Conservation (phyloP, 2,329 filamentous ascomycete genomes). For the Ophiostoma ulmi region DNA sequence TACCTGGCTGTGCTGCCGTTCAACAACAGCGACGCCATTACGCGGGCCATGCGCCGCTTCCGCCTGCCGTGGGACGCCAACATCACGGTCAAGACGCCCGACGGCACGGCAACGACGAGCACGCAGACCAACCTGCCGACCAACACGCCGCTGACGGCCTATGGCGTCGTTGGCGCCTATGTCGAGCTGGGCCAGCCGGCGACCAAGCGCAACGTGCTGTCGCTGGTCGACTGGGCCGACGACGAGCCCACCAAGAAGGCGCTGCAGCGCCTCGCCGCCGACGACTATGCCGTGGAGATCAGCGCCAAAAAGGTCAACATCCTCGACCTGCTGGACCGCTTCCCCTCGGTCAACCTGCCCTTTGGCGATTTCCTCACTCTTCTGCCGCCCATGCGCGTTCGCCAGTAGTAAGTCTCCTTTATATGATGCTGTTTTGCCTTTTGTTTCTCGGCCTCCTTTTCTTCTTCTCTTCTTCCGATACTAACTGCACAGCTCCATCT, state of each 20-base stretch:
- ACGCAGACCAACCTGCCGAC: conserved; percentile 51
- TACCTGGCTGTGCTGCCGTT: conserved; percentile 69
- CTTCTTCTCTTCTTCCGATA: no score
- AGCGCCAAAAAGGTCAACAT: conserved; percentile 54
- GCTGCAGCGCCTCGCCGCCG: conserved; percentile 45
- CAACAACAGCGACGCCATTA: conserved; percentile 59
- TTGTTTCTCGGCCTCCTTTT: background rate
- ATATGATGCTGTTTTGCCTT: background rate
- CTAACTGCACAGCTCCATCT: conserved; percentile 51
- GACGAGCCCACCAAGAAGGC: conserved; percentile 33
- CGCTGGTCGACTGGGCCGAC: conserved; percentile 32
- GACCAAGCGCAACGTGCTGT: conserved; percentile 51
- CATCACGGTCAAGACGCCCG: conserved; percentile 54
- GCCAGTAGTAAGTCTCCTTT: conserved; percentile 33
- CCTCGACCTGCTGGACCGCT: conserved; percentile 58
- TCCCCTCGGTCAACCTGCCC: conserved; percentile 48
- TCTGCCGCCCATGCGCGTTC: conserved; percentile 55
- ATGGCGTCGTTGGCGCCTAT: conserved; percentile 62
- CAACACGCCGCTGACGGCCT: conserved; percentile 53
- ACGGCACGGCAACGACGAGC: conserved; percentile 34
- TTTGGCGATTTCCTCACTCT: conserved; percentile 57
- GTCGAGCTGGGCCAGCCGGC: conserved; percentile 69
- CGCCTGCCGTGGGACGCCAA: conserved; percentile 62
- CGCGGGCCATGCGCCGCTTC: conserved; percentile 59
- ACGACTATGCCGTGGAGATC: conserved; percentile 46